Evolutionary conservation across 1,284 basidiomycete genomes (phyloP).

Genomic region (Apiotrichum domesticum): DNA sequence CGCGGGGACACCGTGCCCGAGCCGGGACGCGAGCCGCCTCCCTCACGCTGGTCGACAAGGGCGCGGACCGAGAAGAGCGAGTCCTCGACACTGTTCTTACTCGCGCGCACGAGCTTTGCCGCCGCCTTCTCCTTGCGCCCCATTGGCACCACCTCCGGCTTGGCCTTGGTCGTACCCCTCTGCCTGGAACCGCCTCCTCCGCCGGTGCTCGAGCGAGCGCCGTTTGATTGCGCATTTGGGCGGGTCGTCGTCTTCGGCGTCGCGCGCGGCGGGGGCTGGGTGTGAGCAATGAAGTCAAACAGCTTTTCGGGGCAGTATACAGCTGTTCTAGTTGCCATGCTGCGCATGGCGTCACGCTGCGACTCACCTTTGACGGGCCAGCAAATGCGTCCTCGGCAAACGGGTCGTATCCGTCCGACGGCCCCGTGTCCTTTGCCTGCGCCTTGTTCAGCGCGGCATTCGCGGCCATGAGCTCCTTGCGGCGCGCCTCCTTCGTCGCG

Average conservation of each 20-base stretch:
- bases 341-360: background rate
- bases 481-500: conserved; percentile 31
- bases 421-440: background rate
- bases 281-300: too few species aligned
- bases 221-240: background rate
- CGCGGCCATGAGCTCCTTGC: conserved; percentile 32
- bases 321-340: too few species aligned
- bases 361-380: conserved; percentile 14
- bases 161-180: conserved; percentile 3
- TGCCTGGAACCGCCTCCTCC: too few species aligned
- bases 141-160: conserved; percentile 19
- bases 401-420: conserved; percentile 29
- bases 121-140: conserved; percentile 32
- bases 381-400: conserved; percentile 37
- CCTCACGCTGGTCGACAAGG: conserved; percentile 18
- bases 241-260: background rate
- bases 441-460: conserved; percentile 26
- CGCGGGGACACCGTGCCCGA: background rate
- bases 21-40: conserved; percentile 6
- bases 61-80: conserved; percentile 31
- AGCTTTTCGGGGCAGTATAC: too few species aligned
- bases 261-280: background rate
- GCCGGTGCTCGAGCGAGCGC: too few species aligned
- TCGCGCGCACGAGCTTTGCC: conserved; percentile 8
- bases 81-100: conserved; percentile 2